Conservation (phyloP, 2,329 filamentous ascomycete species). For the Ascomycota sp. region DNA sequence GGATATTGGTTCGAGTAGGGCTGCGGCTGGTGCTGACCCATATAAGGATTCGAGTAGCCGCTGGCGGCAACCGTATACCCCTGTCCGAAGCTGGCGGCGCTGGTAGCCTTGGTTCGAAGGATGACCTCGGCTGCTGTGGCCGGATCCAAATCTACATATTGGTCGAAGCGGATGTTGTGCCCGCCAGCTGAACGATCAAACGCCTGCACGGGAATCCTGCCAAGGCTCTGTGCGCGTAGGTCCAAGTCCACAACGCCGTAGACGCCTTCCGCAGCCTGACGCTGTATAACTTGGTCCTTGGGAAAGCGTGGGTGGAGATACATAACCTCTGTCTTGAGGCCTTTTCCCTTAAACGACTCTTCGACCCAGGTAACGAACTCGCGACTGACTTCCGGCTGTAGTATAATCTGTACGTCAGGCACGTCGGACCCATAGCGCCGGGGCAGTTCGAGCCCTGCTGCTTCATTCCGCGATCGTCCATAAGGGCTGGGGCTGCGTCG, state of each 20-base stretch:
- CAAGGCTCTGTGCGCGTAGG: conserved; percentile 43
- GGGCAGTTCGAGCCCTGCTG: conserved; percentile 45
- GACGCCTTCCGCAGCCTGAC: conserved; percentile 77
- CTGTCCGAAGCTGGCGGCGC: conserved; percentile 11
- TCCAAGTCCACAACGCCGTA: conserved; percentile 65
- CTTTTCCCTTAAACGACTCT: conserved; percentile 48
- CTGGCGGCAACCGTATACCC: conserved; percentile 7
- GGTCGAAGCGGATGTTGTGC: conserved; percentile 62
- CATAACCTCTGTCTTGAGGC: conserved; percentile 59
- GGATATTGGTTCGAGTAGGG: conserved; percentile 12
- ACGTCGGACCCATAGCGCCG: conserved; percentile 53
- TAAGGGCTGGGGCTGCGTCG: conserved; percentile 52
- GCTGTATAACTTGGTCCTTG: conserved; percentile 58
- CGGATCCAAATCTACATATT: conserved; percentile 71
- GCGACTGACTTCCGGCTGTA: conserved; percentile 56
- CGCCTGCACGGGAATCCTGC: conserved; percentile 62
- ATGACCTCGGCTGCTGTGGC: conserved; percentile 64
- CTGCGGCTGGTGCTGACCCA: conserved; percentile 9
- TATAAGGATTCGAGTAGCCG: conserved; percentile 13
- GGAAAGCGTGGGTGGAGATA: conserved; percentile 59
- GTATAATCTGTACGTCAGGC: conserved; percentile 75
- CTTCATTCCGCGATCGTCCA: conserved; percentile 24
- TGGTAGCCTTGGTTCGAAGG: conserved; percentile 39
- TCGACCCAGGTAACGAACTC: conserved; percentile 75
- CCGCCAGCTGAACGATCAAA: conserved; percentile 64